Base-by-base conservation (phyloP, 805 yeast species). In the Metschnikowia bowlesiae region DNA sequence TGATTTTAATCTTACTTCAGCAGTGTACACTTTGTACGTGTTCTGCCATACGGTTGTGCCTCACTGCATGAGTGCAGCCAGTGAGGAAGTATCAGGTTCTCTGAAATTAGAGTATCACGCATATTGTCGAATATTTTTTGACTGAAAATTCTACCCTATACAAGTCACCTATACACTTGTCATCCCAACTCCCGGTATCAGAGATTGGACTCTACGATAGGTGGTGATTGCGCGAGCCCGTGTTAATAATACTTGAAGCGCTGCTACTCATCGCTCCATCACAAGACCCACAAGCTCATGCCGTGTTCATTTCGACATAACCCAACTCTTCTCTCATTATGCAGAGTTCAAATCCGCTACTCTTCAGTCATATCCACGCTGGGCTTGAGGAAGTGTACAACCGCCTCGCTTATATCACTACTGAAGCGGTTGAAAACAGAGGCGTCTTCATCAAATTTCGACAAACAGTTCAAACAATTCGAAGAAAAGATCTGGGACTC, bases 321-420 rank as follows among this genome's bases (percentile, higher is more conserved):
- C 18, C n/a, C 34, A 22, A 39, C 14, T 10, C 26, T 11, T 13
- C 45, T 32, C 10, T 22, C 34, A 8, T 4, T 13, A 26, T 33
- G 22, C 22, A 32, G n/a, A 10, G 8, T 26, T 8, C 38, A 42
- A 33, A 22, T 14, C 11, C 45, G 45, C n/a, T 14, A n/a, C n/a
- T 18, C 14, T 11, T 42, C 45, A 18, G 31, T 26, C 4, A 5
- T 11, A 10, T 10, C 31, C 8, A 9, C 18, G 2, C 9, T n/a
- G 31, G 45, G 13, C 28, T 16, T 42, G 37, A 42, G 22, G 32
- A 18, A 42, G 10, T 42, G 38, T 11, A 42, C 45, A 7, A n/a
- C 45, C n/a, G 37, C 45, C 8, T 42, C 45, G 13, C 45, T 42
- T 33, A 31, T 38, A 32, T 32, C 34, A 8, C 29, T 42, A 42